Conservation (phyloP, 768 basidiomycete species). For the Filobasidium floriforme region DNA sequence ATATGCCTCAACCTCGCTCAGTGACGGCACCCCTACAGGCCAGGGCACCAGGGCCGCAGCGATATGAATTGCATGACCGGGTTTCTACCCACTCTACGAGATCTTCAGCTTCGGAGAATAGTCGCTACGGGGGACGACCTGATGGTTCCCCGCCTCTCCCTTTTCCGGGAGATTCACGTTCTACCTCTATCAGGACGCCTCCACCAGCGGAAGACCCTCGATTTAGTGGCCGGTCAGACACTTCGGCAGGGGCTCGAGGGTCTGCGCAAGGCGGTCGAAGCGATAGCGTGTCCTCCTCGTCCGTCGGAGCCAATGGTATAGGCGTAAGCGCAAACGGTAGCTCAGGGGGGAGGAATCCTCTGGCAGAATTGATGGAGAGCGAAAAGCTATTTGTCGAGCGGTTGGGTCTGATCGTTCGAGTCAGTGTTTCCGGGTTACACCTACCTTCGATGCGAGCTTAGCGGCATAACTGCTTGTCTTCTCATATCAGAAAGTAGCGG, state of each 20-base stretch:
- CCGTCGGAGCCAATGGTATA: constrained; percentile 1
- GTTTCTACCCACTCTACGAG: background rate
- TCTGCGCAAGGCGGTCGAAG: background rate
- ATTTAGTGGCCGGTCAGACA: background rate
- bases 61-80: background rate
- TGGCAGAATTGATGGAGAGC: constrained; percentile 86
- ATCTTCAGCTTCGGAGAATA: background rate
- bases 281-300: constrained; percentile 8
- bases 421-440: constrained; percentile 47
- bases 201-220: background rate
- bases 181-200: background rate
- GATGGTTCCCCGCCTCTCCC: background rate
- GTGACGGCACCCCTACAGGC: background rate
- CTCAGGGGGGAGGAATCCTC: constrained; percentile 54
- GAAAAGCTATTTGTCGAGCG: constrained; percentile 88
- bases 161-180: background rate
- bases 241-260: background rate
- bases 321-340: background rate
- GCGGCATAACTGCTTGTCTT: background rate
- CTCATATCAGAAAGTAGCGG: constrained; percentile 73
- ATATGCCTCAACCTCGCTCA: background rate
- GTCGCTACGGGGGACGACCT: background rate
- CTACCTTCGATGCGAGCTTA: background rate
- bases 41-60: background rate
- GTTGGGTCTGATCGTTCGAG: constrained; percentile 81